Evolutionary conservation across 305 asterid genomes (phyloP).

Genomic region (Galium porrigens): DNA sequence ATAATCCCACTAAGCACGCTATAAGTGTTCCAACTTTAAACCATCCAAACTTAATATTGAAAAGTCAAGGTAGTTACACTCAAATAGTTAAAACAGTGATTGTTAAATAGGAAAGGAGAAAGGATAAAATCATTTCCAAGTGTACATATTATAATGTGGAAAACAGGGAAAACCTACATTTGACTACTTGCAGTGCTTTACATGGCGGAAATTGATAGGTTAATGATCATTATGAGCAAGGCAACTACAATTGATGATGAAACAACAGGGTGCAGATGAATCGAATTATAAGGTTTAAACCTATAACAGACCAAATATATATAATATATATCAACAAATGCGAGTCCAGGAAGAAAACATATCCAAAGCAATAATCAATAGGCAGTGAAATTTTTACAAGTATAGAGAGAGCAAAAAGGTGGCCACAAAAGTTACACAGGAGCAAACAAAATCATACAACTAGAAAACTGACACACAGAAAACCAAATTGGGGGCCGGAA

Average conservation of each 20-base stretch:
- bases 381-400: background rate
- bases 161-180: conserved; percentile 2
- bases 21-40: too few relatives aligned
- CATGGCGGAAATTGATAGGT: background rate
- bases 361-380: background rate
- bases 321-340: background rate
- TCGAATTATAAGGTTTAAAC: background rate
- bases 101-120: background rate
- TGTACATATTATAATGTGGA: background rate
- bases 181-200: background rate
- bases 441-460: conserved; percentile 1
- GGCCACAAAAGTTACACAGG: background rate
- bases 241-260: background rate
- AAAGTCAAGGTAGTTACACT: background rate
- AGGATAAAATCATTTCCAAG: background rate
- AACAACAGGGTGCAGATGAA: background rate
- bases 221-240: conserved; percentile 1
- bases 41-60: background rate
- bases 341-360: background rate
- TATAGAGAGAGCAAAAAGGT: background rate
- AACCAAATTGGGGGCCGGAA: background rate
- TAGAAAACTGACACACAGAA: background rate
- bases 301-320: background rate
- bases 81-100: background rate
- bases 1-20: too few relatives aligned